phyloP scores from a whole-genome alignment of 2,329 filamentous ascomycete species.

The Ceratocystis cubensis region DNA sequence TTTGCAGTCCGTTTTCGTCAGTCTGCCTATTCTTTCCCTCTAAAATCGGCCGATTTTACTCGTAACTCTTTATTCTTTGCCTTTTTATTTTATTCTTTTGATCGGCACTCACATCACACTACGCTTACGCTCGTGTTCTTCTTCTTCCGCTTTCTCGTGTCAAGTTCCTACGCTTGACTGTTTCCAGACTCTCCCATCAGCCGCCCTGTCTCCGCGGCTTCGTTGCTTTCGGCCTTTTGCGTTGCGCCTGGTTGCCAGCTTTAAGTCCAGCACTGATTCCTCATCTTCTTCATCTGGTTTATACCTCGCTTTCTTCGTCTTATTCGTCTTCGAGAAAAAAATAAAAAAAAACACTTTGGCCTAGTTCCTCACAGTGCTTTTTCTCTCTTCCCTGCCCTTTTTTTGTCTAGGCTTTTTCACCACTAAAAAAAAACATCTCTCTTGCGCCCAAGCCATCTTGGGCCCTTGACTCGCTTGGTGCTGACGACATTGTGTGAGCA shows the following conservation, averaged over 20 bases:
- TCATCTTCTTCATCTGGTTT: background rate
- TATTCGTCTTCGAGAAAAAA: background rate
- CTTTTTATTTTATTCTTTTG: background rate
- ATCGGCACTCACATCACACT: no score
- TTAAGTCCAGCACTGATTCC: background rate
- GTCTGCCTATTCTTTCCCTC: background rate
- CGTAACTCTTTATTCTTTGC: background rate
- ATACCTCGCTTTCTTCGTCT: background rate
- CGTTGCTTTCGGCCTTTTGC: background rate
- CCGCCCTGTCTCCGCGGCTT: background rate
- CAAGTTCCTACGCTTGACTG: conserved; percentile 7
- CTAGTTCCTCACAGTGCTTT: background rate
- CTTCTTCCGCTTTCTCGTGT: conserved; percentile 12
- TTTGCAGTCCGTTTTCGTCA: background rate
- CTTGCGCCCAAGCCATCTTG: background rate
- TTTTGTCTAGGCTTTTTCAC: background rate
- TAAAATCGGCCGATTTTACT: background rate
- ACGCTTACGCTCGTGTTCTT: background rate
- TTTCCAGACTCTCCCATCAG: background rate
- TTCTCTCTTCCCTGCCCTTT: background rate
- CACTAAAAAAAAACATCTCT: background rate
- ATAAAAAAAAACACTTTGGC: no score
- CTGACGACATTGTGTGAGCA: background rate
- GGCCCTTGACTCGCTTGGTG: background rate
- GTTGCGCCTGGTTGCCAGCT: background rate